Conservation (phyloP, 1,284 basidiomycete genomes). For the Apiotrichum porosum region DNA sequence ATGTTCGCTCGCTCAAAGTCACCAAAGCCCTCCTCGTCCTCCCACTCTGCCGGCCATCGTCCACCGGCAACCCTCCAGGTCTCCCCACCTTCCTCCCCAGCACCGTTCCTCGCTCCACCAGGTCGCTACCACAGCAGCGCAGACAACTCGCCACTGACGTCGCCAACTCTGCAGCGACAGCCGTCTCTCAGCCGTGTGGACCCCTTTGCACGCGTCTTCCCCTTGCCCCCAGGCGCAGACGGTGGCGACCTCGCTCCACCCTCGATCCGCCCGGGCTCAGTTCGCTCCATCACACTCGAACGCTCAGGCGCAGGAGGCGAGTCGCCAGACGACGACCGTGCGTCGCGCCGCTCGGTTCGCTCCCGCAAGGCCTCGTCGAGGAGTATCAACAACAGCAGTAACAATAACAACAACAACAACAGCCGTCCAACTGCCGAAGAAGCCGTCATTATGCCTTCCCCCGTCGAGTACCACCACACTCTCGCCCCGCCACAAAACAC, state of each 20-base stretch:
- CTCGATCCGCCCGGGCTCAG: conserved; percentile 14
- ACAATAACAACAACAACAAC: too few relatives aligned
- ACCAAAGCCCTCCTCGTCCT: not conserved
- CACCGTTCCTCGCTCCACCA: not conserved
- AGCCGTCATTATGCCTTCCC: not conserved
- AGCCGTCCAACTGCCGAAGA: too few relatives aligned
- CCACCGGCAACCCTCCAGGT: not conserved
- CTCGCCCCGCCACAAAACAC: not conserved
- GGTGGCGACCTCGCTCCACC: conserved; percentile 1
- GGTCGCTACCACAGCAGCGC: not conserved
- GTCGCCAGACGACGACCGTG: conserved; percentile 11
- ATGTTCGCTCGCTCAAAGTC: not conserved
- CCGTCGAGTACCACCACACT: too few relatives aligned
- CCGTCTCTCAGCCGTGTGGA: not conserved
- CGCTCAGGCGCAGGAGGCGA: not conserved
- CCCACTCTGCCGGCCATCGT: too few relatives aligned
- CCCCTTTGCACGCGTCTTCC: conserved; percentile 4
- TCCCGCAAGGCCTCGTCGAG: conserved; percentile 1
- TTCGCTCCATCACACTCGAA: conserved; percentile 9
- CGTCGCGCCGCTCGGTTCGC: conserved; percentile 10
- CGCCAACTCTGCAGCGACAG: not conserved
- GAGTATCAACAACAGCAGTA: too few relatives aligned
- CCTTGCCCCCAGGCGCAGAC: not conserved
- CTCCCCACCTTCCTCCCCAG: not conserved
- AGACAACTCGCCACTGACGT: not conserved